Evolutionary conservation across 164 flowering plant species (phyloP), one percentile per base, ranked within the genome.

Genomic region (Aristolochia californica): DNA sequence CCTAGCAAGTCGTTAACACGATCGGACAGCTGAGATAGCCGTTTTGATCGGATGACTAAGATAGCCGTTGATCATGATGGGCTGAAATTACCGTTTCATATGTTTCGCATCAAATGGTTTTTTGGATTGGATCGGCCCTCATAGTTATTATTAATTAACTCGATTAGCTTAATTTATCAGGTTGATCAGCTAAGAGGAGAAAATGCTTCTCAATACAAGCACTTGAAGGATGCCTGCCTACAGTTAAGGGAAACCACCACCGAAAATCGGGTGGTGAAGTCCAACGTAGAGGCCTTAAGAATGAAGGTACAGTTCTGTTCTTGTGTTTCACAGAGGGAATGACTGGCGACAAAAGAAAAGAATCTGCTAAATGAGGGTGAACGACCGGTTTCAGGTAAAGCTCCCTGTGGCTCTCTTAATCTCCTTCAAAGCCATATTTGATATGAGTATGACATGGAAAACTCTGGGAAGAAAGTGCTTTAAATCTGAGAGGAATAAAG

Each of bases 241-340:
- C 95, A 82, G 43, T 80, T 71, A 43, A 70, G 67, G 22, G 82
- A 81, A 47, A 84, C 97, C 51, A 55, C 66, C 1, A 78, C 83
- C 0, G 75, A 81, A 60, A 77, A 87, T 49, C 65, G 85, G 15
- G 84, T 87, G 22, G 85, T 90, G 16, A 87, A 80, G 63, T 80
- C 95, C 21, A 77, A 80, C 63, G 93, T 90, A 9, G 93, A 79
- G 66, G 87, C 90, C 58, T 52, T 90, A 56, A 83, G 95, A 76
- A 80, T 84, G 51, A 80, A 83, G 83, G 97, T 89, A 73, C 30
- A 22, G 20, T 14, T 59, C 43, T n/a, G 21, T 13, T 12, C 21
- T 20, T 18, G 21, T 47, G 17, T 2, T 28, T 34, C 40, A 34
- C 9, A 5, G 40, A 34, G 10, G n/a, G 40, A 34, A 34, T 34